Conservation (phyloP, 2,329 filamentous ascomycete genomes). For the Chaetomiaceae sp. region DNA sequence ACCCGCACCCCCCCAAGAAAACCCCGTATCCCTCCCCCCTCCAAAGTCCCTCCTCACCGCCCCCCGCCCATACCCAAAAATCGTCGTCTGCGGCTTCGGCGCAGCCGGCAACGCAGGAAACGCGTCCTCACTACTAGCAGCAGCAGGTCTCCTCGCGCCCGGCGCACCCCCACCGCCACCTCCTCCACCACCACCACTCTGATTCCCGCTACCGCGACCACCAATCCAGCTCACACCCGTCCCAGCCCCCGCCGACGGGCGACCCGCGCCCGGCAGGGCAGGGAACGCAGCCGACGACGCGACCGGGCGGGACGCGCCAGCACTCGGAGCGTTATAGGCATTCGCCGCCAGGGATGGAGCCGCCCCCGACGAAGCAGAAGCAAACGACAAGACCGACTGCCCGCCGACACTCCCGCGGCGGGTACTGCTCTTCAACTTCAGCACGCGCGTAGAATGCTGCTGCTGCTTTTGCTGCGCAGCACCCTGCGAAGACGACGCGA, state of each 20-base stretch:
- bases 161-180: background rate
- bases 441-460: conserved; percentile 50
- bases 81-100: conserved; percentile 60
- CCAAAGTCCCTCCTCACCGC: conserved; percentile 50
- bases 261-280: conserved; percentile 34
- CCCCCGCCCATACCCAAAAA: conserved; percentile 56
- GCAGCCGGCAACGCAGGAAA: conserved; percentile 82
- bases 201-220: background rate
- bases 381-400: conserved; percentile 14
- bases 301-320: background rate
- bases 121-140: conserved; percentile 45
- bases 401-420: conserved; percentile 35
- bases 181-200: background rate
- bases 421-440: conserved; percentile 57
- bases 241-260: too few species aligned
- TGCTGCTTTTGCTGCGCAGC: too few species aligned
- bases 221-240: conserved; percentile 24
- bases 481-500: conserved; percentile 34
- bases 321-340: too few species aligned
- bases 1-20: conserved; percentile 44
- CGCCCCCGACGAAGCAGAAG: conserved; percentile 17
- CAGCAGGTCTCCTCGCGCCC: background rate
- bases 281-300: conserved; percentile 39
- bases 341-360: conserved; percentile 20
- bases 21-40: conserved; percentile 42